Conservation (phyloP, 2,329 filamentous ascomycete genomes). For the Xylaria hypoxylon region DNA sequence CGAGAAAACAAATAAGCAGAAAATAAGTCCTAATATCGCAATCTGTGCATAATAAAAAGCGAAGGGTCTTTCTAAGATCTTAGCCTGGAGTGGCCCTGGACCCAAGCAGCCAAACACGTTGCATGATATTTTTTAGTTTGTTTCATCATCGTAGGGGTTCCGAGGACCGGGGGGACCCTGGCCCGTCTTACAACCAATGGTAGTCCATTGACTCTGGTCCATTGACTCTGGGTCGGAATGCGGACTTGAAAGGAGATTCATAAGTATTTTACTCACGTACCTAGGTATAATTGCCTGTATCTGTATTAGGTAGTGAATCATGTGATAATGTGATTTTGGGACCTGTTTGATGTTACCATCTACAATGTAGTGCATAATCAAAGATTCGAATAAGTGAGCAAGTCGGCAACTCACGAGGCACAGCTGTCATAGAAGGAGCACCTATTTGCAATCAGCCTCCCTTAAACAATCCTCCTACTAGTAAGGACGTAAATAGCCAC, state of each 20-base stretch:
- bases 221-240: conserved; percentile 9
- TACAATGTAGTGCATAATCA: not conserved
- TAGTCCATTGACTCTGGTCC: not conserved
- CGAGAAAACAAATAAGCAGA: no score
- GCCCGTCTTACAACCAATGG: conserved; percentile 24
- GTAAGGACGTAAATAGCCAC: conserved; percentile 16
- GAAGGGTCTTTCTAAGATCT: conserved; percentile 27
- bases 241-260: conserved; percentile 18
- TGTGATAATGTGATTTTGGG: not conserved
- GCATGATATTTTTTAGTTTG: conserved; percentile 34
- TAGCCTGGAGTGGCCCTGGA: no score
- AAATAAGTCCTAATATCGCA: not conserved
- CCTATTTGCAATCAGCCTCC: not conserved
- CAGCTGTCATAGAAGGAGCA: not conserved
- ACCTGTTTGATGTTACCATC: not conserved
- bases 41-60: conserved; percentile 21
- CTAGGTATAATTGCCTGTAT: conserved; percentile 3
- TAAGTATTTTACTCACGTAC: not conserved
- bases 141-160: conserved; percentile 34
- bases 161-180: conserved; percentile 12
- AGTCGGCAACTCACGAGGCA: conserved; percentile 4
- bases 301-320: not conserved
- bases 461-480: conserved; percentile 11
- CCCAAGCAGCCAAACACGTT: conserved; percentile 19
- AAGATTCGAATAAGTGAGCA: no score